Conservation (phyloP, 2,329 filamentous ascomycete genomes). For the Aspergillus intermedius region DNA sequence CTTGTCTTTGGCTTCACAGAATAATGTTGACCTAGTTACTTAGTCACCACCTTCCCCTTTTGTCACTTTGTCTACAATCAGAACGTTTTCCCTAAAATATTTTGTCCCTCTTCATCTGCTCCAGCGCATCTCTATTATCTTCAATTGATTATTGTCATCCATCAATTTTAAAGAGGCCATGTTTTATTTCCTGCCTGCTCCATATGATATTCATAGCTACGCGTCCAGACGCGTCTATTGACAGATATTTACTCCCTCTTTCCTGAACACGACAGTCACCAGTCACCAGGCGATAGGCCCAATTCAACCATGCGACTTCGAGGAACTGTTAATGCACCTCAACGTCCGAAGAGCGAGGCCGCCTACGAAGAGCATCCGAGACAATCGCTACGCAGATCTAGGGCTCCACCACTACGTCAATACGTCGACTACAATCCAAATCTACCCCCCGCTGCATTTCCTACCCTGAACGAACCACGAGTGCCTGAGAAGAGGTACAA, state of each 20-base stretch:
- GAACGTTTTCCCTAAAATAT: background rate
- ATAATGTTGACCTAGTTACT: background rate
- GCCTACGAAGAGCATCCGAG: constrained; percentile 9
- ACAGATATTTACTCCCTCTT: background rate
- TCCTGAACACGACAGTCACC: background rate
- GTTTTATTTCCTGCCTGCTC: background rate
- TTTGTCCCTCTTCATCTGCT: background rate
- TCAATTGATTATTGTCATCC: background rate
- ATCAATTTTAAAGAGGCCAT: background rate
- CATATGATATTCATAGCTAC: background rate
- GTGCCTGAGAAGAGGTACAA: background rate
- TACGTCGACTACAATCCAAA: constrained; percentile 33
- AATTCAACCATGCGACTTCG: constrained; percentile 27
- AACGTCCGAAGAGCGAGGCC: constrained; percentile 22
- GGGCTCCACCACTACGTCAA: constrained; percentile 7
- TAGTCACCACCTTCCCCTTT: background rate
- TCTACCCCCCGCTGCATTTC: constrained; percentile 37
- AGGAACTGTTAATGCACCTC: constrained; percentile 23
- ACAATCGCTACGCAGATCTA: constrained; percentile 9
- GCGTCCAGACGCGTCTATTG: background rate
- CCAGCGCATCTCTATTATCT: background rate
- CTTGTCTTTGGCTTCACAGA: background rate
- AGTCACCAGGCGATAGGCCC: background rate
- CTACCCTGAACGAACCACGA: constrained; percentile 25
- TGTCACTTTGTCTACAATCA: background rate